A percentile compares a stretch with the other conserved stretches of the same genome.
Evolutionary conservation across 441 rosid genomes (phyloP).

Genomic region (Capsella rubella): DNA sequence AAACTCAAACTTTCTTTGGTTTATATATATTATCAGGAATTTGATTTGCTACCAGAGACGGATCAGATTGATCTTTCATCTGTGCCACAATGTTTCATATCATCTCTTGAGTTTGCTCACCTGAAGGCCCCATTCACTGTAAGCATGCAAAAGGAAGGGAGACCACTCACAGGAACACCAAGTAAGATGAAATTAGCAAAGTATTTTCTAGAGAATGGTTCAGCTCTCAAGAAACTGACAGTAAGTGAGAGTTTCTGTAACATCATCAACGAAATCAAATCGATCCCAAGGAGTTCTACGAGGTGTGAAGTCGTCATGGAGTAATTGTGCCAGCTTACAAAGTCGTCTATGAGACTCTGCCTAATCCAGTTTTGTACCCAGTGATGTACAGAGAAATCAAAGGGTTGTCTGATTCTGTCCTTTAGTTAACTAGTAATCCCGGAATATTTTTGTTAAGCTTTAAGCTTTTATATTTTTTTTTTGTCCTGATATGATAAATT

Average conservation of each 20-base stretch:
- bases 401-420: not conserved
- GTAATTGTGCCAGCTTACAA: conserved; percentile 20
- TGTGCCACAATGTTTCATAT: conserved; percentile 36
- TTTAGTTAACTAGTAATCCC: not conserved
- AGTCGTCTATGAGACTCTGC: not conserved
- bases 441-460: too few relatives aligned
- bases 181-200: conserved; percentile 39
- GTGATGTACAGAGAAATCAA: not conserved
- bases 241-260: conserved; percentile 30
- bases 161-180: conserved; percentile 11
- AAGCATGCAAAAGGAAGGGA: not conserved
- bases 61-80: conserved; percentile 15
- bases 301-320: conserved; percentile 37
- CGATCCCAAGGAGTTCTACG: conserved; percentile 25
- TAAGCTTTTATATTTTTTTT: too few relatives aligned
- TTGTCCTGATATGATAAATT: too few relatives aligned
- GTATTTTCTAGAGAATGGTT: conserved; percentile 34
- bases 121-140: not conserved
- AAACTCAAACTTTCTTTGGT: not conserved
- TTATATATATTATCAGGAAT: conserved; percentile 21
- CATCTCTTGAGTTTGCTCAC: conserved; percentile 34
- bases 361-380: not conserved
- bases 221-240: conserved; percentile 30
- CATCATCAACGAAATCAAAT: conserved; percentile 32
- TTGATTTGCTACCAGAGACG: conserved; percentile 15